Evolutionary conservation across 148 eudicot species (phyloP), one percentile per base, ranked within the genome.

Genomic region (Agrostemma githago): DNA sequence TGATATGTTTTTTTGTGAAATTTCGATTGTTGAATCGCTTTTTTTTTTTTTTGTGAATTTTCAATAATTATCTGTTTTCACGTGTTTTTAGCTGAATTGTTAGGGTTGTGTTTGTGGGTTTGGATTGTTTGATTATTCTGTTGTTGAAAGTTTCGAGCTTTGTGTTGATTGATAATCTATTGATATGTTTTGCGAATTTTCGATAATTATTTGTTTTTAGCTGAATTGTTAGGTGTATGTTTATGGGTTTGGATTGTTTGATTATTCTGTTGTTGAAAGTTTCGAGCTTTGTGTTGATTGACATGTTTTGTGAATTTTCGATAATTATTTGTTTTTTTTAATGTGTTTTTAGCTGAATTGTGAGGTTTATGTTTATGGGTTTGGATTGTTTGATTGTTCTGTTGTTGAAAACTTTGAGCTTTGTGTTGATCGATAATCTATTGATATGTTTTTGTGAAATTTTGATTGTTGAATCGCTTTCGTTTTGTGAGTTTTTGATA

Each of bases 211-310:
- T 26, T 1, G 34, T 26, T 26, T 26, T 26, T n/a, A n/a, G n/a
- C n/a, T n/a, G n/a, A n/a, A 46, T 79, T 54, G 54, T 68, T 81
- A 46, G 66, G 72, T 71, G 53, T n/a, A 9, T 75, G 19, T 2
- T 71, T 63, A 26, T 21, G 60, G 44, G 73, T 34, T 71, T 43
- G 43, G 74, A 39, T 37, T 68, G 53, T 3, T 68, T 42, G 68
- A 57, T 5, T 15, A n/a, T n/a, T 2, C 14, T 8, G 71, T 20
- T 43, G 42, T 46, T 70, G 11, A 46, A 16, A 38, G 75, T 68
- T 5, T 46, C 12, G 0, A 64, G 46, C 68, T 65, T 20, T 51
- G 0, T 15, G 5, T 51, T 5, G 51, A 42, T 51, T 70, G 61
- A 10, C 26, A 20, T 68, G 21, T 68, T 46, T 65, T 68, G 10